Percentiles rank a stretch among this genome's conserved stretches.
phyloP scores from a whole-genome alignment of 2,329 filamentous ascomycete genomes.

The Sporothrix pseudoabietina region DNA sequence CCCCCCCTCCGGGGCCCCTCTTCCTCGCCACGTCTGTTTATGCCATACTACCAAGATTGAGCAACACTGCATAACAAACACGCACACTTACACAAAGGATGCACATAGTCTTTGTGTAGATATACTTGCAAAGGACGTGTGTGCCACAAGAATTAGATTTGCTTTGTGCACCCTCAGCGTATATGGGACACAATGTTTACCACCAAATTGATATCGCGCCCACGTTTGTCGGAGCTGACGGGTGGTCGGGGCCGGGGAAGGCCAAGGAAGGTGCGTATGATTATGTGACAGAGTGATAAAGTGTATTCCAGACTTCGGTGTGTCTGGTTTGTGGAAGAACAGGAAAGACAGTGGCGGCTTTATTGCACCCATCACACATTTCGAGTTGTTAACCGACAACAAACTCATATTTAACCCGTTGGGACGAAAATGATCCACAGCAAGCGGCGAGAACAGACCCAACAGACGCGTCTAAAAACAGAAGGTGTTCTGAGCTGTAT shows the following conservation, averaged over 20 bases:
- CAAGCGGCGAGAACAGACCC: not conserved
- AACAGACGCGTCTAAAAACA: not conserved
- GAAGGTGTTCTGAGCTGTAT: not conserved
- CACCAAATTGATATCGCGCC: not conserved
- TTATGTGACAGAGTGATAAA: not conserved
- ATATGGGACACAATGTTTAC: constrained; percentile 1
- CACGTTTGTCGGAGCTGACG: constrained; percentile 24
- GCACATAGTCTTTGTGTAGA: not conserved
- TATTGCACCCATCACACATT: not conserved
- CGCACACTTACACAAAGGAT: not conserved
- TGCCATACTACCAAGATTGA: constrained; percentile 8
- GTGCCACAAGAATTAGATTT: constrained; percentile 9
- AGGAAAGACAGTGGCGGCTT: not conserved
- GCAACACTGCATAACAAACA: constrained; percentile 1
- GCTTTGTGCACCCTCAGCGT: not conserved
- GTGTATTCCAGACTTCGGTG: not conserved
- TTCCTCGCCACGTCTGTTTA: constrained; percentile 19
- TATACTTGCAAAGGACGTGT: not conserved
- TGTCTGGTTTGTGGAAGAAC: constrained; percentile 13
- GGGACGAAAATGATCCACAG: not conserved
- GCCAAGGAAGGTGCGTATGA: not conserved
- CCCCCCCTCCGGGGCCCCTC: not conserved
- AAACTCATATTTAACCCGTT: not conserved
- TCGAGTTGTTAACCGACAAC: constrained; percentile 8
- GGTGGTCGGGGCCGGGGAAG: constrained; percentile 17